Evolutionary conservation across 495 filamentous ascomycete genomes (phyloP), one percentile per base, ranked within the genome.

Genomic region (Lophiotrema nucula): DNA sequence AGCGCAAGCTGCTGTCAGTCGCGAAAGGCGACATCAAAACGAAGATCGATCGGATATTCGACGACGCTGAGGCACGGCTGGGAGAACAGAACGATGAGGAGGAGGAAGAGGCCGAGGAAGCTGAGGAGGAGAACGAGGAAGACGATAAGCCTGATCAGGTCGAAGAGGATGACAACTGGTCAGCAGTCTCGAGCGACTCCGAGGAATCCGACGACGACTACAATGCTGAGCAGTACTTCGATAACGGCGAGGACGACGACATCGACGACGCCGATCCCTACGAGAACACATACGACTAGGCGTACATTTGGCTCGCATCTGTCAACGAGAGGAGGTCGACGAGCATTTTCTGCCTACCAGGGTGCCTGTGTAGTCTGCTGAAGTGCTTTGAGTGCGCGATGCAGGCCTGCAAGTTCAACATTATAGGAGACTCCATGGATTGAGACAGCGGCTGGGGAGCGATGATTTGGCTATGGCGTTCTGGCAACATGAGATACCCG

Each of bases 211-310:
- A 82, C 48, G 77, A 84, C 60, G 77, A 84, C 35, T 85, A 86
- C 68, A 83, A 86, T 61, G 83, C 83, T 0, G 83, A 86, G 57
- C 76, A 83, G 46, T 85, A 85, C 73, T 86, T 85, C 54, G 83
- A 85, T 62, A 79, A 72, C 31, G 83, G 83, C 6, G 83, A 80
- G 42, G 81, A 82, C 53, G 83, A 86, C 56, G 77, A 75, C 24
- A 77, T 80, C 23, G 71, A 68, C n/a, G 64, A 62, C 22, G 48
- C 3, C 13, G 58, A 55, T 15, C 28, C 37, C 2, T 55, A 62
- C 46, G 58, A 62, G 16, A 62, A 62, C 46, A 45, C 58, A 15
- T 62, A 62, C 43, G 58, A 62, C n/a, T 57, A 35, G 31, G 31
- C n/a, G n/a, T n/a, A n/a, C n/a, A n/a, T n/a, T n/a, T n/a, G n/a